Conservation (phyloP, 2,329 filamentous ascomycete genomes). For the Rhynchosporium secalis region DNA sequence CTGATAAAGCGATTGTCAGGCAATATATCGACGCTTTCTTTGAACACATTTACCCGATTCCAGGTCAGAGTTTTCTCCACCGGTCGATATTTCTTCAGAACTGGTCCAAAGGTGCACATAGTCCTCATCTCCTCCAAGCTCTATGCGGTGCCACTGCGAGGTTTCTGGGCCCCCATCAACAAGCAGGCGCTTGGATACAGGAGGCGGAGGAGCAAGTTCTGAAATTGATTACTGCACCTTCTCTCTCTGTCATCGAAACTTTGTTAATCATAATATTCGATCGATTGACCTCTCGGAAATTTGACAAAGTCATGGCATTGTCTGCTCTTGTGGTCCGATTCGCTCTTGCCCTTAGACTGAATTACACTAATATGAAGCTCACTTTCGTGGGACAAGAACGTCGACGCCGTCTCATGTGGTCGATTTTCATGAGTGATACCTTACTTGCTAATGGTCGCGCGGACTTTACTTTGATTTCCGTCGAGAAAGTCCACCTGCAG, state of each 20-base stretch:
- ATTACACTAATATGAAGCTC: slow-evolving; percentile 6
- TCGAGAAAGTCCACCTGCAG: neutral
- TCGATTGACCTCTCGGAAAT: neutral
- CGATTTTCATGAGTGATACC: slow-evolving; percentile 7
- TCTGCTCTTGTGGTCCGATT: slow-evolving; percentile 7
- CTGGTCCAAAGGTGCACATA: slow-evolving; percentile 4
- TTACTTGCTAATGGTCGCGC: slow-evolving; percentile 1
- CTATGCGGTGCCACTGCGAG: slow-evolving; percentile 3
- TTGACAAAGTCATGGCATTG: neutral
- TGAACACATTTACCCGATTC: slow-evolving; percentile 1
- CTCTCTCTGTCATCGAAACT: neutral
- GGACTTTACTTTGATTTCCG: slow-evolving; percentile 4
- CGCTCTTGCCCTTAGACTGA: slow-evolving; percentile 1
- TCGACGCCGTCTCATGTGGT: slow-evolving; percentile 5
- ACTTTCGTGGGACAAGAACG: slow-evolving; percentile 5
- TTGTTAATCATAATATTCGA: neutral
- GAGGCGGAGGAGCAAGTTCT: slow-evolving; percentile 1
- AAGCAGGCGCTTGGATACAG: slow-evolving; percentile 2
- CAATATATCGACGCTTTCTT: slow-evolving; percentile 6
- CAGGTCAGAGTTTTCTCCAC: slow-evolving; percentile 5
- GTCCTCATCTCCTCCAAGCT: neutral
- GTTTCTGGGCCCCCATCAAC: neutral
- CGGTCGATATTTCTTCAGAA: slow-evolving; percentile 5
- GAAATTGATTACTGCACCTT: slow-evolving; percentile 3
- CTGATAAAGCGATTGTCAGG: slow-evolving; percentile 1